phyloP scores from a whole-genome alignment of 2,329 filamentous ascomycete genomes.

The Pseudogymnoascus sp. region DNA sequence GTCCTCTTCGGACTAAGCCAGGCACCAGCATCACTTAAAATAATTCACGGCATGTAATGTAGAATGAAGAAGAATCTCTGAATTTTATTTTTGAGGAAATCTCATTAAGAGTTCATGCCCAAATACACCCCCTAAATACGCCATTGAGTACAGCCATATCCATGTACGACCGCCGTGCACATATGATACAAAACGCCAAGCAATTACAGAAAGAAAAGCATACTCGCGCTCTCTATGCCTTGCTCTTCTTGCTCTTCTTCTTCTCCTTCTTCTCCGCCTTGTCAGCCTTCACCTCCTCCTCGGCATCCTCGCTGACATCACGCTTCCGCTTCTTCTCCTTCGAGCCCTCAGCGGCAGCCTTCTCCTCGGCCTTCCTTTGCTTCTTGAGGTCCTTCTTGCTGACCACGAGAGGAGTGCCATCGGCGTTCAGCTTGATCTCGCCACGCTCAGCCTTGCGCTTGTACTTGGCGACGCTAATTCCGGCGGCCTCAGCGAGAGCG shows the following conservation, averaged over 20 bases:
- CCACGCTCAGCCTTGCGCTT: conserved; percentile 71
- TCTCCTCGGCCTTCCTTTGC: conserved; percentile 53
- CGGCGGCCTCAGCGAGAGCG: conserved; percentile 55
- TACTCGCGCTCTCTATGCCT: conserved; percentile 21
- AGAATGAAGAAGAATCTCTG: not conserved
- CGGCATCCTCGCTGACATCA: conserved; percentile 29
- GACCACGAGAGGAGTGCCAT: conserved; percentile 58
- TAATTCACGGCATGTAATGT: not conserved
- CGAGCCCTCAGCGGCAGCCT: conserved; percentile 34
- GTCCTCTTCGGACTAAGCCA: no score
- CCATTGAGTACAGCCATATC: conserved; percentile 11
- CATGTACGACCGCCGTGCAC: conserved; percentile 4
- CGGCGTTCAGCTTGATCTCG: conserved; percentile 58
- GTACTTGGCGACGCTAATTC: conserved; percentile 68
- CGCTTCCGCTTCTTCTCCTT: conserved; percentile 65
- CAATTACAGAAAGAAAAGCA: conserved; percentile 8
- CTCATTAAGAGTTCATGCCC: conserved; percentile 11
- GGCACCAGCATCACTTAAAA: not conserved
- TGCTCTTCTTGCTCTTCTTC: conserved; percentile 45
- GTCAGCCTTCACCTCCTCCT: conserved; percentile 51
- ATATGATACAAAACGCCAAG: conserved; percentile 22
- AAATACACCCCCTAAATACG: conserved; percentile 11
- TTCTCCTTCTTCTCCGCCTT: conserved; percentile 51
- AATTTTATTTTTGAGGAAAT: conserved; percentile 11
- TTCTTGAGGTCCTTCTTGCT: conserved; percentile 75